phyloP scores from a whole-genome alignment of 371 early-diverging fungal species.

The Saksenaea oblongispora region DNA sequence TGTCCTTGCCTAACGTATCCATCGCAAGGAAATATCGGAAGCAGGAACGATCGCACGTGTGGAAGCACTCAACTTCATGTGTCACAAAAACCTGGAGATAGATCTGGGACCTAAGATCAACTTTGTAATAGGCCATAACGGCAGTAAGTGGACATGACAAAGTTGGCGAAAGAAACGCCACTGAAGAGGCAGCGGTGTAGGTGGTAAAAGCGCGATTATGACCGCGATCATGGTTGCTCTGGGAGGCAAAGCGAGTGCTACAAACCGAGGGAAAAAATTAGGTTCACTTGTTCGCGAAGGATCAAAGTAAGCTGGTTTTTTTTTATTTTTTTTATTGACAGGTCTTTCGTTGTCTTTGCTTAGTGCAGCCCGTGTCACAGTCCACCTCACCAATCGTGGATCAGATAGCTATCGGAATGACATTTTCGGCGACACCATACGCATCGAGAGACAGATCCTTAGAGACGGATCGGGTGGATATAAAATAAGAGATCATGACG shows the following conservation, averaged over 20 bases:
- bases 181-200: too few relatives aligned
- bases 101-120: constrained; percentile 88
- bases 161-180: not conserved
- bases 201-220: constrained; percentile 94
- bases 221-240: constrained; percentile 89
- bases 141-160: constrained; percentile 57
- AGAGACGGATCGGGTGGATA: constrained; percentile 70
- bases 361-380: constrained; percentile 64
- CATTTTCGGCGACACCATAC: constrained; percentile 78
- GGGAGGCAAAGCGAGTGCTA: constrained; percentile 88
- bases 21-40: constrained; percentile 40
- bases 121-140: constrained; percentile 95
- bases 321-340: not conserved
- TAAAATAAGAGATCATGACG: constrained; percentile 70
- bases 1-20: not conserved
- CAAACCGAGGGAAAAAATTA: constrained; percentile 84
- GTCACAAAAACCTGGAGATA: constrained; percentile 81
- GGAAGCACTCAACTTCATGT: constrained; percentile 92
- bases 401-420: constrained; percentile 79
- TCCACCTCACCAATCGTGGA: constrained; percentile 84
- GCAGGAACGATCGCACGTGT: constrained; percentile 81
- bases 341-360: not conserved
- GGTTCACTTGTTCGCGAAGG: constrained; percentile 87
- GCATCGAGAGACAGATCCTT: constrained; percentile 77
- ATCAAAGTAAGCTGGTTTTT: constrained; percentile 43